phyloP scores from a whole-genome alignment of 306 rosid species.

The Lathyrus aphaca region DNA sequence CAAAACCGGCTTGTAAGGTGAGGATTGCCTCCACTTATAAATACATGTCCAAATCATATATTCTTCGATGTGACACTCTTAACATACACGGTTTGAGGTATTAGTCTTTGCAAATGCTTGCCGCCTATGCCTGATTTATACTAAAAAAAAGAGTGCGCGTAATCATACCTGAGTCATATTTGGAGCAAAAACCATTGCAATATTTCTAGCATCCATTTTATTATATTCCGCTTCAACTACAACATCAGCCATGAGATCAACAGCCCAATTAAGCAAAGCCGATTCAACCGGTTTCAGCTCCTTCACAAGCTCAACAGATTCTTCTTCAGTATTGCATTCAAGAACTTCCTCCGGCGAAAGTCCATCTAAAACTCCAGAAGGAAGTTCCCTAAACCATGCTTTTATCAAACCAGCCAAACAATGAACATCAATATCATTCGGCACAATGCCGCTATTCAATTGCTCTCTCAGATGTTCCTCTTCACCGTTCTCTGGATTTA shows the following conservation, averaged over 20 bases:
- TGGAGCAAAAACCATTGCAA: conserved; percentile 98
- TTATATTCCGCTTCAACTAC: conserved; percentile 87
- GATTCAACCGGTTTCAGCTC: conserved; percentile 79
- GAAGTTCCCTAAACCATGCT: conserved; percentile 99
- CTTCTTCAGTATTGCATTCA: conserved; percentile 87
- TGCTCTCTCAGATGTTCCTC: conserved; percentile 86
- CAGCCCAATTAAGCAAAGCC: conserved; percentile 82
- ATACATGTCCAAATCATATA: no score
- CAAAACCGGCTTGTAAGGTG: no score
- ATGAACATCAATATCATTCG: conserved; percentile 86
- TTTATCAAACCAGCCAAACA: conserved; percentile 89
- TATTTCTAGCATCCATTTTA: conserved; percentile 95
- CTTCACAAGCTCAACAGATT: conserved; percentile 74
- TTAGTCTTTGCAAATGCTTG: background rate
- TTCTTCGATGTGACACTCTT: no score
- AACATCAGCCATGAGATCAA: conserved; percentile 95
- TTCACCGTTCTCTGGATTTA: conserved; percentile 85
- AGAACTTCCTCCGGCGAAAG: conserved; percentile 96
- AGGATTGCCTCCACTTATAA: no score
- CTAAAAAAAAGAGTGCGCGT: background rate
- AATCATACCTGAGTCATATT: conserved; percentile 86
- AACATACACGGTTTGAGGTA: background rate
- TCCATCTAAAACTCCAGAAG: conserved; percentile 91
- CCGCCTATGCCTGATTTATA: background rate
- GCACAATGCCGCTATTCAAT: conserved; percentile 82